Percentiles rank a stretch among this genome's conserved stretches.
Conservation (phyloP, 1,284 basidiomycete species). For the Malassezia psittaci region DNA sequence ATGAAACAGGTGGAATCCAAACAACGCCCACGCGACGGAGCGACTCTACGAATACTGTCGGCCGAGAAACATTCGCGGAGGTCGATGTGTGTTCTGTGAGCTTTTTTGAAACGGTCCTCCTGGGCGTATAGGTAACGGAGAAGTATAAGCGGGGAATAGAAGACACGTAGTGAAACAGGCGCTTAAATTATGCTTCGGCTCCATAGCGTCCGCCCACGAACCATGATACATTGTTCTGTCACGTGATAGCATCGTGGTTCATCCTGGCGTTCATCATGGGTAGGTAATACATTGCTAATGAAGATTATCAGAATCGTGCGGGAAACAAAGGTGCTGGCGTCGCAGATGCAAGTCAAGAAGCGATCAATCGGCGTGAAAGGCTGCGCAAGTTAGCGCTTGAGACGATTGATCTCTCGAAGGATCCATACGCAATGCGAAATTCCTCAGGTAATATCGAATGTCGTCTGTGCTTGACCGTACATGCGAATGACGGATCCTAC, state of each 20-base stretch:
- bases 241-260: background rate
- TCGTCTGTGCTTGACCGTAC: conserved; percentile 88
- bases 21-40: conserved; percentile 5
- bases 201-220: too few species aligned
- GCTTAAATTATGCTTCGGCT: too few species aligned
- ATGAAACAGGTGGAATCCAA: conserved; percentile 4
- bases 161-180: too few species aligned
- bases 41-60: background rate
- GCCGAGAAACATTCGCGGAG: background rate
- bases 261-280: conserved; percentile 1
- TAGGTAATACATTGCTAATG: conserved; percentile 2
- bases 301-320: conserved; percentile 47
- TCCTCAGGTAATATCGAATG: conserved; percentile 95
- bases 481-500: conserved; percentile 98
- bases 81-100: too few species aligned
- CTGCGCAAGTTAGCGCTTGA: conserved; percentile 69
- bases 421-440: conserved; percentile 97
- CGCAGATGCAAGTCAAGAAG: conserved; percentile 76
- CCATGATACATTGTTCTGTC: background rate
- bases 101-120: too few species aligned
- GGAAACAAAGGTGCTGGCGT: conserved; percentile 48
- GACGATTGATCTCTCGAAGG: conserved; percentile 52
- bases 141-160: too few species aligned
- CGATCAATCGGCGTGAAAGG: conserved; percentile 88
- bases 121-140: too few species aligned